A percentile compares a stretch with the other conserved stretches of the same genome.
These are phyloP conservation scores for Fusarium cyanostomum DNA, from an alignment of 2,329 filamentous ascomycete genomes.

Conservation along the genomic window DNA sequence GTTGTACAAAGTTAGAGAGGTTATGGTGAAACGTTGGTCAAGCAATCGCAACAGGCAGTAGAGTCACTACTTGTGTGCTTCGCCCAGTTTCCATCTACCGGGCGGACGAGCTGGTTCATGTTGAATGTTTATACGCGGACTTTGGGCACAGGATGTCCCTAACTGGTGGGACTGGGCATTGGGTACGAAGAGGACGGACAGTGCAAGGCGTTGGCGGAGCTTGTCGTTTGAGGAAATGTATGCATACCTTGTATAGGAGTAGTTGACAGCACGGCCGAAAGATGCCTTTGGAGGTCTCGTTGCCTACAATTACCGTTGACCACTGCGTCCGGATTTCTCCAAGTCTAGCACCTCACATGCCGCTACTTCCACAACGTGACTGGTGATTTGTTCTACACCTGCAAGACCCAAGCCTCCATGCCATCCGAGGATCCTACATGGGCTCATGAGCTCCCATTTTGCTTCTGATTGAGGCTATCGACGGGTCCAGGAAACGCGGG, in stretches of 20 bases:
- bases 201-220: slow-evolving; percentile 22
- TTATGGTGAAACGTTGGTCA: slow-evolving; percentile 84
- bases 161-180: neutral
- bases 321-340: neutral
- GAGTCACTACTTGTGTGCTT: neutral
- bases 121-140: slow-evolving; percentile 14
- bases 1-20: slow-evolving; percentile 80
- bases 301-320: neutral
- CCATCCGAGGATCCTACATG: neutral
- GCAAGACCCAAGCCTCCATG: slow-evolving; percentile 1
- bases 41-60: slow-evolving; percentile 74
- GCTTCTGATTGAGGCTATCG: slow-evolving; percentile 30
- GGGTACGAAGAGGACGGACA: neutral
- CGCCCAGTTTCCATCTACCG: neutral
- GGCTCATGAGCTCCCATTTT: slow-evolving; percentile 14
- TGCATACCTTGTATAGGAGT: slow-evolving; percentile 12
- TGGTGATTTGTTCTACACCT: neutral
- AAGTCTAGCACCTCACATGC: neutral
- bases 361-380: neutral
- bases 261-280: neutral
- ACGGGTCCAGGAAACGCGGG: slow-evolving; percentile 37
- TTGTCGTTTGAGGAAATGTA: slow-evolving; percentile 3
- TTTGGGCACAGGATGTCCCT: neutral
- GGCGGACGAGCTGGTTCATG: neutral
- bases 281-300: neutral